phyloP scores from a whole-genome alignment of 2,329 filamentous ascomycete genomes.

The Escovopsis weberi region DNA sequence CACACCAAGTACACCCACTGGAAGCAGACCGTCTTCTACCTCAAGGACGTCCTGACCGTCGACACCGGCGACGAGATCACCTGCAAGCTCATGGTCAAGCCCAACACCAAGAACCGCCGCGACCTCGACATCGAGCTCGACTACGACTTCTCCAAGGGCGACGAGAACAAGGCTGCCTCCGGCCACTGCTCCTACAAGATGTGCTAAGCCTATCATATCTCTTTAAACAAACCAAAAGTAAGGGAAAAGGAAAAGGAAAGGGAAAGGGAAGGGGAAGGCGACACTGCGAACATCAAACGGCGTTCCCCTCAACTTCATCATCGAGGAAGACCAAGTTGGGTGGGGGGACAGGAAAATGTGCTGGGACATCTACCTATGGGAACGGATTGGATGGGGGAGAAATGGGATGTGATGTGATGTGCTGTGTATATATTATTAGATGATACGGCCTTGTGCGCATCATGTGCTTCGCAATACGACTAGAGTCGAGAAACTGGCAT shows the following conservation, averaged over 20 bases:
- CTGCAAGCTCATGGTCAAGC: constrained; percentile 65
- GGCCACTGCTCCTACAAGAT: constrained; percentile 71
- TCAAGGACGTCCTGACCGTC: constrained; percentile 83
- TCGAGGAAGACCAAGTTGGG: no score
- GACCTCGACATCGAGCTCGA: constrained; percentile 84
- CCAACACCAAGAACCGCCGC: constrained; percentile 85
- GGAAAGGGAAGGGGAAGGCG: no score
- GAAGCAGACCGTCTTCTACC: constrained; percentile 99
- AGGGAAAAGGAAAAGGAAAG: no score
- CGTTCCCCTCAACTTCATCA: no score
- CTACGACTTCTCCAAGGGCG: constrained; percentile 67
- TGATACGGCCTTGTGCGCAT: no score
- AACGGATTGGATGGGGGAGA: no score
- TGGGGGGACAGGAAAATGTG: no score
- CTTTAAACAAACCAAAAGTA: neutral
- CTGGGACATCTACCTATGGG: no score
- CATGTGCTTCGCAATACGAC: no score
- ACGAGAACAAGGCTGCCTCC: constrained; percentile 51
- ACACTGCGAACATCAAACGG: no score
- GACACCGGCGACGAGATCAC: constrained; percentile 70
- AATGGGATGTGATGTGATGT: no score
- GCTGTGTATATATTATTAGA: neutral
- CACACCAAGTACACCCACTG: constrained; percentile 99
- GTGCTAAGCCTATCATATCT: constrained; percentile 31
- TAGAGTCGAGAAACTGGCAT: neutral